Evolutionary conservation across 345 rosid species (phyloP).

Genomic region (Acer negundo): DNA sequence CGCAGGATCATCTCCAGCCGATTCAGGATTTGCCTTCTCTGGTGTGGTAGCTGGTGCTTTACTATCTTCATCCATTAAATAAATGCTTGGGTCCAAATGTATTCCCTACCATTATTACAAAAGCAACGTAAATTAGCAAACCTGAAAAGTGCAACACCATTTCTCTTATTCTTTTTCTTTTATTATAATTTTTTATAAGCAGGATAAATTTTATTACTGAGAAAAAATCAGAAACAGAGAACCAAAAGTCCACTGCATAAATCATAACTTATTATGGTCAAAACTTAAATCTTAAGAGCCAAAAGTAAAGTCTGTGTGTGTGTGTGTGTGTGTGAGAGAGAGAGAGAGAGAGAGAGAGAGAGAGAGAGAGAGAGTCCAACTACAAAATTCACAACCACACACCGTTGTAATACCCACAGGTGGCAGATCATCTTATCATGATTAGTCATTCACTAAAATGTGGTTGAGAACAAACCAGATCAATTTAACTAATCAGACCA

Average conservation of each 20-base stretch:
- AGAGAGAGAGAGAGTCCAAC: not conserved
- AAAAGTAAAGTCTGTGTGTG: not conserved
- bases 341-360: not conserved
- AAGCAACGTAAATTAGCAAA: slow-evolving; percentile 21
- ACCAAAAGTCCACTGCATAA: not conserved
- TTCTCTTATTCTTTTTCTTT: not conserved
- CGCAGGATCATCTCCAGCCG: slow-evolving; percentile 31
- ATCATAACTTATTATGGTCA: not conserved
- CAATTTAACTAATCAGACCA: not conserved
- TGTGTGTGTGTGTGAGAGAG: not conserved
- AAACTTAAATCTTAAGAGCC: not conserved
- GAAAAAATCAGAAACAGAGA: not conserved
- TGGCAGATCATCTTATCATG: not conserved
- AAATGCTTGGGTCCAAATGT: slow-evolving; percentile 98
- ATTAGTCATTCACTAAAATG: slow-evolving; percentile 1
- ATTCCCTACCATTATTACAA: slow-evolving; percentile 60
- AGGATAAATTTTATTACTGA: not conserved
- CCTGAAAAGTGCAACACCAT: slow-evolving; percentile 10
- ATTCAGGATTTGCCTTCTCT: slow-evolving; percentile 37
- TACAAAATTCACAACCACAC: not conserved
- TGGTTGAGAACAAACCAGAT: not conserved
- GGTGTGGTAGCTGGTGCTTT: slow-evolving; percentile 51
- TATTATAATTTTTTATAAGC: not conserved
- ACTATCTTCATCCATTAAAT: slow-evolving; percentile 87
- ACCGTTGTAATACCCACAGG: not conserved